Base-by-base conservation (phyloP, 139 green algal genomes). In the Trebouxia sp. region DNA sequence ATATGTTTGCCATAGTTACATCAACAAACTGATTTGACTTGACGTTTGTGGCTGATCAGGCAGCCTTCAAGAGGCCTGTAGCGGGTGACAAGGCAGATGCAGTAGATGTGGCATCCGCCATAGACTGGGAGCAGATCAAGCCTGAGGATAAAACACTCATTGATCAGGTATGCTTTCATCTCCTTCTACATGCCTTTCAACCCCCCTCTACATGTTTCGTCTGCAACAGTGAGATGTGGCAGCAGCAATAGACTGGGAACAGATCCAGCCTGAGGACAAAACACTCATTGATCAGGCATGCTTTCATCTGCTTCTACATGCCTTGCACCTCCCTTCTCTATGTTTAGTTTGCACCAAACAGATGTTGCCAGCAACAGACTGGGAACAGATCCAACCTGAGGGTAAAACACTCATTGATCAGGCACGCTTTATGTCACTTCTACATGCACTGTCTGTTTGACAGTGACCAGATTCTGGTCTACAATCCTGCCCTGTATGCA, bases 21-120 rank as follows among this genome's bases (percentile, higher is more conserved):
- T 5, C n/a, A 17, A 58, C 50, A 6, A 6, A 58, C 9, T 9
- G 20, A 58, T 22, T 58, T 22, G 26, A 38, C 4, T 66, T 38
- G 55, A 12, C 14, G 42, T 22, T 45, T 28, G 32, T 70, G 62
- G 10, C 32, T 70, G 32, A 26, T 70, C 32, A 70, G 62, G 62
- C 62, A 43, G 62, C 62, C 1, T 70, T 70, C 62, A 70, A 70
- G 62, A 30, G 32, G 62, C 62, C 62, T 70, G 30, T 14, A 28
- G 62, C 30, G 14, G 56, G 56, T 7, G 37, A 38, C 5, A 28
- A 28, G 6, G 6, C 32, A 24, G 62, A 70, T 30, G 62, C 62
- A 24, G 9, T 43, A 14, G 30, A 30, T 20, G 9, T 24, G 20
- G 62, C 30, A 22, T 28, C 26, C 62, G 6, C 62, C 4, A 20